A percentile compares a stretch with the other conserved stretches of the same genome.
phyloP scores from a whole-genome alignment of 1,139 yeast species.

The Blastobotrys indianensis region DNA sequence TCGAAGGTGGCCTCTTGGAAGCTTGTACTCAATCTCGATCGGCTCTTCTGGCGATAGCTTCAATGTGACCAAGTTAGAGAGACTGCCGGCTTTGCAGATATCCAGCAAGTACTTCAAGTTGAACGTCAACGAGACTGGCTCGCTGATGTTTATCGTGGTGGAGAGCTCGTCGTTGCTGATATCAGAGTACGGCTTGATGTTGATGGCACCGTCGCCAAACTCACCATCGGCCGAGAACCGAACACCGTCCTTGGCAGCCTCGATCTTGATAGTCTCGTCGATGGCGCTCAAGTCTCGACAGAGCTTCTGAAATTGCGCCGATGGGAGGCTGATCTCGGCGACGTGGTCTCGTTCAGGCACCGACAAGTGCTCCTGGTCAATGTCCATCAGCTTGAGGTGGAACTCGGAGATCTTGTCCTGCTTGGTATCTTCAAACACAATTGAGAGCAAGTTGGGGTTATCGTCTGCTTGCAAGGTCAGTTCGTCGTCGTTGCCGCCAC shows the following conservation, averaged over 20 bases:
- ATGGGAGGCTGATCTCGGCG: conserved; percentile 80
- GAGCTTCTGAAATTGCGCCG: conserved; percentile 80
- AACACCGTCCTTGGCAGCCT: conserved; percentile 88
- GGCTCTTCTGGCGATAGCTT: conserved; percentile 91
- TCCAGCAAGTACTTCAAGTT: conserved; percentile 87
- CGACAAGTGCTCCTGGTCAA: conserved; percentile 89
- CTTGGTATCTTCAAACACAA: conserved; percentile 85
- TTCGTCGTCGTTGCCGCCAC: conserved; percentile 87
- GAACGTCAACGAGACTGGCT: conserved; percentile 84
- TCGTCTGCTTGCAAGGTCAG: conserved; percentile 90
- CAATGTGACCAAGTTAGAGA: conserved; percentile 70
- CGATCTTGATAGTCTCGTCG: conserved; percentile 79
- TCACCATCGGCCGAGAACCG: conserved; percentile 91
- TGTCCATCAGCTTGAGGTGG: conserved; percentile 88
- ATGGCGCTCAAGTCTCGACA: conserved; percentile 82
- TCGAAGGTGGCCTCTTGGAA: conserved; percentile 89
- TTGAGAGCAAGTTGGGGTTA: conserved; percentile 71
- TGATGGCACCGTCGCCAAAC: conserved; percentile 80
- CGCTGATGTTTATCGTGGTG: conserved; percentile 69
- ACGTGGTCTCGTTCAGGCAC: conserved; percentile 94
- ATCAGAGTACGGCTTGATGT: conserved; percentile 78
- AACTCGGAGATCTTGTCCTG: conserved; percentile 92
- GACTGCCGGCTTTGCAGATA: conserved; percentile 83
- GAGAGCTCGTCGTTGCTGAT: conserved; percentile 67
- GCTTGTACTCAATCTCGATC: conserved; percentile 85